Percentiles rank a stretch among this genome's conserved stretches.
Evolutionary conservation across 2,329 filamentous ascomycete species (phyloP).

Genomic region (Fusarium kyushuense): DNA sequence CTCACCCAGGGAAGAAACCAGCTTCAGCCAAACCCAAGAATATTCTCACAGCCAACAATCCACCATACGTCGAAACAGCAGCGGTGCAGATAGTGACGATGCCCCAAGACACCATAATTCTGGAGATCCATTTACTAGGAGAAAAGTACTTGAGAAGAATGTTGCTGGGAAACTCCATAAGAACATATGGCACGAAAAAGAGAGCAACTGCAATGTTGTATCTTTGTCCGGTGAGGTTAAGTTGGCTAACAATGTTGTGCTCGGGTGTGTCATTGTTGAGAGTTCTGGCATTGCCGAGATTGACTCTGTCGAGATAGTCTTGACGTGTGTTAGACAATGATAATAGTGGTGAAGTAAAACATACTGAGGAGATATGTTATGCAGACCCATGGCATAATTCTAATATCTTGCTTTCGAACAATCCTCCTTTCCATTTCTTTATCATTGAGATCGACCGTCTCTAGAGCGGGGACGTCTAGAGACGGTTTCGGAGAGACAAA

Average conservation of each 20-base stretch:
- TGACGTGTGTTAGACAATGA: neutral
- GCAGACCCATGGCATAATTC: constrained; percentile 52
- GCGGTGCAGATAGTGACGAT: constrained; percentile 63
- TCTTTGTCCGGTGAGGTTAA: constrained; percentile 49
- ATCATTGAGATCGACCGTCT: constrained; percentile 52
- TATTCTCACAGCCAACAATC: constrained; percentile 61
- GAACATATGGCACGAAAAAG: constrained; percentile 50
- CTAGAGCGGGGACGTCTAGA: constrained; percentile 51
- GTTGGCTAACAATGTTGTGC: constrained; percentile 50
- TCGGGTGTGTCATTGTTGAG: constrained; percentile 52
- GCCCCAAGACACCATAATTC: constrained; percentile 62
- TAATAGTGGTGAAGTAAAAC: neutral
- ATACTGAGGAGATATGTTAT: constrained; percentile 51
- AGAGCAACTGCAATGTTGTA: constrained; percentile 51
- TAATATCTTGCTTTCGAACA: constrained; percentile 51
- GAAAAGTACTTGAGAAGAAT: constrained; percentile 53
- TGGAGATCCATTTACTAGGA: constrained; percentile 51
- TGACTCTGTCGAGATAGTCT: constrained; percentile 50
- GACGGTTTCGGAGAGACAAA: constrained; percentile 46
- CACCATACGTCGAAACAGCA: constrained; percentile 60
- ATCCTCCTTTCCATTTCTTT: constrained; percentile 52
- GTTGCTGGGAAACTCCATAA: constrained; percentile 52
- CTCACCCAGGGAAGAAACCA: constrained; percentile 62
- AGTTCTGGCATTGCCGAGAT: constrained; percentile 52
- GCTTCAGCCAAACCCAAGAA: constrained; percentile 65